Evolutionary conservation across 176 grass and related monocot species (phyloP).

Genomic region (barley (Hordeum vulgare)): MorexV3_pseudomolecules_assembly NC_058523.1:65065679-65066178

Average conservation of each 20-base stretch:
- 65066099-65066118: not conserved
- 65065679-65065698: conserved; percentile 13
- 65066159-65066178: not conserved
- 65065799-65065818: conserved; percentile 61
- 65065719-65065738: not conserved
- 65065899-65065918: conserved; percentile 28
- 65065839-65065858: conserved; percentile 27
- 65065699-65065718: not conserved
- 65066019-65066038: not conserved
- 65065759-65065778: not conserved
- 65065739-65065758: not conserved
- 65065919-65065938: conserved; percentile 44
- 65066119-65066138: not conserved
- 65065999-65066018: not conserved
- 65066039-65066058: not conserved
- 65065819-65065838: conserved; percentile 56
- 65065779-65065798: conserved; percentile 17
- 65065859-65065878: not conserved
- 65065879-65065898: not conserved
- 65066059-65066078: not conserved
- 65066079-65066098: not conserved
- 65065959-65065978: too few species aligned
- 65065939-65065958: too few species aligned
- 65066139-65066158: not conserved
- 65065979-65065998: not conserved